phyloP scores from a whole-genome alignment of 2,329 filamentous ascomycete genomes.

The Colletotrichum costaricense region DNA sequence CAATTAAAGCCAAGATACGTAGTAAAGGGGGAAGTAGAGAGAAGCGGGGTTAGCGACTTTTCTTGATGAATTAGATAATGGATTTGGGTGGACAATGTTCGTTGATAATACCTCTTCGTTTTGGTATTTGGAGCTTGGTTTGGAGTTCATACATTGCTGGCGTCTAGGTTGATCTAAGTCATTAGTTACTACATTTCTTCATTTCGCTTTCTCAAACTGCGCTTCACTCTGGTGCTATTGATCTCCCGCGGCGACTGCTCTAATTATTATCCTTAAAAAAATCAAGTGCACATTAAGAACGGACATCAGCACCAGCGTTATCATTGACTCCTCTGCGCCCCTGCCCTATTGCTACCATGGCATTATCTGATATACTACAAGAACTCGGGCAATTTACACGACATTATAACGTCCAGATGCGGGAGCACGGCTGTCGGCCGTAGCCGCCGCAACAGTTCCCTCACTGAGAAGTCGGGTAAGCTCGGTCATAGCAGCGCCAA shows the following conservation, averaged over 20 bases:
- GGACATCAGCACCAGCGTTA: not conserved
- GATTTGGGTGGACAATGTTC: not conserved
- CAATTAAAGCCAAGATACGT: constrained; percentile 46
- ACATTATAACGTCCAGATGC: constrained; percentile 89
- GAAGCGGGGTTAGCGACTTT: constrained; percentile 8
- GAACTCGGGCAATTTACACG: constrained; percentile 59
- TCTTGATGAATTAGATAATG: not conserved
- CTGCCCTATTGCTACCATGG: not conserved
- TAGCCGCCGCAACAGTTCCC: constrained; percentile 88
- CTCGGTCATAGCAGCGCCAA: constrained; percentile 90
- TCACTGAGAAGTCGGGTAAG: constrained; percentile 89
- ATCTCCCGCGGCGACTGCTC: not conserved
- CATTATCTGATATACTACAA: constrained; percentile 11
- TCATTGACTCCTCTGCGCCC: not conserved
- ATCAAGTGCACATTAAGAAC: not conserved
- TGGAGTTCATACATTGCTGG: not conserved
- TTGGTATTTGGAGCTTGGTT: not conserved
- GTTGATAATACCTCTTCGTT: not conserved
- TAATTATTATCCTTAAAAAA: not conserved
- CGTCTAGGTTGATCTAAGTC: not conserved
- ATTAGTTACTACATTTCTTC: not conserved
- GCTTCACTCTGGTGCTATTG: not conserved
- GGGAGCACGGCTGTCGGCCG: constrained; percentile 84
- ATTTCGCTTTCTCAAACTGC: not conserved
- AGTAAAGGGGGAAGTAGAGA: not conserved